Percentiles rank a stretch among this genome's conserved stretches.
phyloP scores from a whole-genome alignment of 1,284 basidiomycete genomes.

The Ganoderma lingzhi region DNA sequence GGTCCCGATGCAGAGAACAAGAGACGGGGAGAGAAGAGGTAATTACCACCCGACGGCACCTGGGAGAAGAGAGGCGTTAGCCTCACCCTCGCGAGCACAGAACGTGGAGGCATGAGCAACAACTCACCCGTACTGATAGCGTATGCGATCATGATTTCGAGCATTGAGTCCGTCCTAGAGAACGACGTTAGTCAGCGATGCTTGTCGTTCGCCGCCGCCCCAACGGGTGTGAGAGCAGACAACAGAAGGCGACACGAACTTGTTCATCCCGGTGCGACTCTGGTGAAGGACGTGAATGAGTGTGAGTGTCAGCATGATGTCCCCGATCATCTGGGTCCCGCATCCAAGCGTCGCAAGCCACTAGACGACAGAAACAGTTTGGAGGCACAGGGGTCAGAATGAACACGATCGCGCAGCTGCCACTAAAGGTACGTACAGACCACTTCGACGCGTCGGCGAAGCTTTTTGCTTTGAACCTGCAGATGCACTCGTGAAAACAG shows the following conservation, averaged over 20 bases:
- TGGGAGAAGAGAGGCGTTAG: neutral
- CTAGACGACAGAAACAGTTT: neutral
- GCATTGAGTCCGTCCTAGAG: slow-evolving; percentile 17
- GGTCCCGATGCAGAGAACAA: too few relatives aligned
- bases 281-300: slow-evolving; percentile 16
- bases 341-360: slow-evolving; percentile 19
- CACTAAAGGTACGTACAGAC: slow-evolving; percentile 9
- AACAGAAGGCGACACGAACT: neutral
- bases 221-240: too few relatives aligned
- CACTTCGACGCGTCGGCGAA: slow-evolving; percentile 7
- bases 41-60: slow-evolving; percentile 17
- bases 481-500: neutral
- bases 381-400: too few relatives aligned
- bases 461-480: slow-evolving; percentile 6
- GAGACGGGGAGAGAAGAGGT: neutral
- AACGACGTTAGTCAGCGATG: too few relatives aligned
- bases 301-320: slow-evolving; percentile 14
- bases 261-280: slow-evolving; percentile 16
- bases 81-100: neutral
- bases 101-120: neutral
- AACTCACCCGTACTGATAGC: slow-evolving; percentile 17
- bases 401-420: too few relatives aligned
- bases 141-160: slow-evolving; percentile 16
- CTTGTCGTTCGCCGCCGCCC: too few relatives aligned
- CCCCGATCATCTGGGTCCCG: slow-evolving; percentile 16